Evolutionary conservation across 192 early-diverging fungal species (phyloP), one percentile per base, ranked within the genome.

Genomic region (Coemansia sp.): DNA sequence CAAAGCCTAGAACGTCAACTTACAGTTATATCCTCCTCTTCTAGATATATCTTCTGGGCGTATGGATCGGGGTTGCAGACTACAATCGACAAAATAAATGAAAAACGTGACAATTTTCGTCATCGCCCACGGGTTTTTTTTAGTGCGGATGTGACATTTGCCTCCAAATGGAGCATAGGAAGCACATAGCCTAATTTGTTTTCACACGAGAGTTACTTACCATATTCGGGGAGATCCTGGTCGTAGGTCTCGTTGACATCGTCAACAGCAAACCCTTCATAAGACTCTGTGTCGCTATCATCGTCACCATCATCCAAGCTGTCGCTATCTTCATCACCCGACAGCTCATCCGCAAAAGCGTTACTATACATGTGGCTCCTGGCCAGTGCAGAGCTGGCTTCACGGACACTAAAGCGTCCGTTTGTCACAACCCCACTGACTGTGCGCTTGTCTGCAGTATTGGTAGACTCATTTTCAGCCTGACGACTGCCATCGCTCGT

Each of bases 11-110:
- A 58, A 67, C 39, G 60, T 69, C 55, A 63, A 86, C 72, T 46
- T 49, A 49, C 46, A 9, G 75, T 74, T 33, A 91, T 75, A 61
- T 89, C 91, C 55, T 93, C 91, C 46, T 93, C 91, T 13, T 86
- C 85, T 33, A 93, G 64, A 60, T 86, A 83, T 21, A 93, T 73
- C 53, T 59, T 52, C 71, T 84, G 82, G n/a, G 59, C 49, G 35
- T 56, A 75, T 1, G 73, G 77, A 61, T 83, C 76, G 13, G 64
- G 37, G 34, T 81, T 81, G 37, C 66, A 64, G 26, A 81, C 46
- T 49, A 49, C 46, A 25, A 64, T 63, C 63, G 35, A 43, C n/a
- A 34, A 35, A 29, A 5, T 29, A 25, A 30, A 34, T 35, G 46
- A 34, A 30, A 58, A 43, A 33, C 13, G 28, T 33, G n/a, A n/a